These are phyloP conservation scores for Diutina mesorugosa DNA, from an alignment of 1,139 yeast genomes.

Conservation along the genomic window DNA sequence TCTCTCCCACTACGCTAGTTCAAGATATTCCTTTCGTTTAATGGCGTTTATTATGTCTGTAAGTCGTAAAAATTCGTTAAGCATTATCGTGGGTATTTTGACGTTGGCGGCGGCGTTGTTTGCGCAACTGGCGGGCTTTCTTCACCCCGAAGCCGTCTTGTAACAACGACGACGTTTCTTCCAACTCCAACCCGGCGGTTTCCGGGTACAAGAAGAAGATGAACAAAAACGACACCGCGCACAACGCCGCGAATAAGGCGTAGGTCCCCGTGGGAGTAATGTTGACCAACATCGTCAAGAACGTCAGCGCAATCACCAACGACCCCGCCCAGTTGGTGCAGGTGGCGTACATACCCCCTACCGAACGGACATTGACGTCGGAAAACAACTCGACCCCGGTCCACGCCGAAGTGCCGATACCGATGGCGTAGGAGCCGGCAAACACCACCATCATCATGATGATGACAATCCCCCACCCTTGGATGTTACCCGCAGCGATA, in stretches of 20 bases:
- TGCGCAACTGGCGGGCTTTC: slow-evolving; percentile 40
- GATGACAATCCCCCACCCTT: slow-evolving; percentile 80
- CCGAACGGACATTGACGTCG: slow-evolving; percentile 75
- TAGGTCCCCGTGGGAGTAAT: slow-evolving; percentile 95
- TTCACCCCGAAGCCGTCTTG: slow-evolving; percentile 77
- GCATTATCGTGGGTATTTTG: neutral
- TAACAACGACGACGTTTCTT: slow-evolving; percentile 75
- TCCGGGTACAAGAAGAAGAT: slow-evolving; percentile 85
- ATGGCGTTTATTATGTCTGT: neutral
- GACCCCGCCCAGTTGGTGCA: slow-evolving; percentile 96
- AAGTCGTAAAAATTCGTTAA: neutral
- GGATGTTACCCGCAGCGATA: slow-evolving; percentile 31
- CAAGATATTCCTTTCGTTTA: too few species aligned
- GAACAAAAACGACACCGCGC: slow-evolving; percentile 56
- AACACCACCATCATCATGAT: slow-evolving; percentile 75
- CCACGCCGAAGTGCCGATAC: slow-evolving; percentile 97
- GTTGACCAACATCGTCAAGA: slow-evolving; percentile 83
- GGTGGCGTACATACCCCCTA: slow-evolving; percentile 87
- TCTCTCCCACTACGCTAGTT: too few species aligned
- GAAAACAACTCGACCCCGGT: slow-evolving; percentile 93
- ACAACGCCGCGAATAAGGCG: slow-evolving; percentile 75
- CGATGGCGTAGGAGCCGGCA: slow-evolving; percentile 85
- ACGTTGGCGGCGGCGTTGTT: neutral
- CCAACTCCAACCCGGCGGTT: slow-evolving; percentile 78
- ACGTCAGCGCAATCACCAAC: slow-evolving; percentile 77